phyloP scores from a whole-genome alignment of 2,329 filamentous ascomycete species.

The Fusarium redolens region DNA sequence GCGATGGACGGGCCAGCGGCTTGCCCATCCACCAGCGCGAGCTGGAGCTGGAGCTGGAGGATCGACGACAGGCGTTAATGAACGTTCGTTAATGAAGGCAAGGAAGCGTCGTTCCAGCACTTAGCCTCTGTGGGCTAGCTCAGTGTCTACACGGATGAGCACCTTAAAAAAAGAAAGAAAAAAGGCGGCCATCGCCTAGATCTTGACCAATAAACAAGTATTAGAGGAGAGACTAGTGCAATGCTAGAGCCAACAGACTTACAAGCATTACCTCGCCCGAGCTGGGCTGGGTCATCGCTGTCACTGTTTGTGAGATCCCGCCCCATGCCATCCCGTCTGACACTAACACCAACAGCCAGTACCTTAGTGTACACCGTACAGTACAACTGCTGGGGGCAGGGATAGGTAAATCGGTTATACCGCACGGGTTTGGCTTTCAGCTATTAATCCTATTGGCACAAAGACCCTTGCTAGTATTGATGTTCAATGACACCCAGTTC shows the following conservation, averaged over 20 bases:
- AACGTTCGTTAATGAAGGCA: background rate
- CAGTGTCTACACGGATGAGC: background rate
- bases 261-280: constrained; percentile 20
- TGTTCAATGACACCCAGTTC: constrained; percentile 11
- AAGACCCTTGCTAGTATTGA: constrained; percentile 1
- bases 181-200: constrained; percentile 8
- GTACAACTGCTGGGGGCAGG: background rate
- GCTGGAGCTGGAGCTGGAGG: background rate
- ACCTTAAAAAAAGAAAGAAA: background rate
- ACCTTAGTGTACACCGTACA: background rate
- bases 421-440: constrained; percentile 1
- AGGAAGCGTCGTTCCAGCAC: background rate
- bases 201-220: background rate
- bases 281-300: background rate
- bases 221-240: background rate
- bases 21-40: background rate
- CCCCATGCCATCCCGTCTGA: background rate
- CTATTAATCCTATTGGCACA: background rate
- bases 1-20: background rate
- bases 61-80: background rate
- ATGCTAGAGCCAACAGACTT: constrained; percentile 27
- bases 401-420: background rate
- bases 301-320: background rate
- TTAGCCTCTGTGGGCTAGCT: background rate
- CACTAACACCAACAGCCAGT: background rate